phyloP scores from a whole-genome alignment of 805 yeast genomes.

The Yueomyces sp. region DNA sequence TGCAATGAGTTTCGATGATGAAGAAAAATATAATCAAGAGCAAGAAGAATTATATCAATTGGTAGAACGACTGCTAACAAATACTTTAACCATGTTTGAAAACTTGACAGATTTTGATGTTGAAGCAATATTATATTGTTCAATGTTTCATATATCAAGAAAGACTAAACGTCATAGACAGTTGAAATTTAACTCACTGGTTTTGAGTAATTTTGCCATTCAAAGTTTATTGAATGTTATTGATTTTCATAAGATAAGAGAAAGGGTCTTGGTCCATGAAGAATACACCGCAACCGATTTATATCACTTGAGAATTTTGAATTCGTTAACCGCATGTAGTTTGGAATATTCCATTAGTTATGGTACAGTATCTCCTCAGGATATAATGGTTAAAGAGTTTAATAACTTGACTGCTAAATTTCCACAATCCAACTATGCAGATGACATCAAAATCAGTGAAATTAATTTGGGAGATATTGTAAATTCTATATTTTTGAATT shows the following conservation, averaged over 20 bases:
- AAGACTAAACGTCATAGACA: conserved; percentile 34
- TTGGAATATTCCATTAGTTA: conserved; percentile 37
- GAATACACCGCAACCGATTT: conserved; percentile 28
- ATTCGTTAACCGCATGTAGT: conserved; percentile 38
- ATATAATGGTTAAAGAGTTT: conserved; percentile 22
- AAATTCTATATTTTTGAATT: conserved; percentile 16
- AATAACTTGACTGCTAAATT: conserved; percentile 32
- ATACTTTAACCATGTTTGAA: conserved; percentile 34
- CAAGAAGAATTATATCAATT: conserved; percentile 34
- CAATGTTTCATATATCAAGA: conserved; percentile 40
- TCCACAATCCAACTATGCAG: conserved; percentile 40
- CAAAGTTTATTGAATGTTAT: conserved; percentile 35
- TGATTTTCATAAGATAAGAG: conserved; percentile 30
- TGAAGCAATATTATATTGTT: conserved; percentile 44
- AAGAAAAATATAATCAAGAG: conserved; percentile 33
- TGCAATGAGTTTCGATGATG: conserved; percentile 45
- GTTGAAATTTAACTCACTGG: conserved; percentile 38
- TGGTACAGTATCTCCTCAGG: conserved; percentile 25
- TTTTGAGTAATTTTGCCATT: conserved; percentile 38
- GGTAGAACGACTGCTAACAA: conserved; percentile 37
- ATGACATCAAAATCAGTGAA: conserved; percentile 40
- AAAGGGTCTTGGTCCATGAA: conserved; percentile 22
- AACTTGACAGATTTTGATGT: conserved; percentile 47
- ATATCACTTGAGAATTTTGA: conserved; percentile 41
- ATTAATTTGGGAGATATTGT: conserved; percentile 29